Evolutionary conservation across 139 green algal genomes (phyloP), one percentile per base, ranked within the genome.

Genomic region (Haematococcus sp.): DNA sequence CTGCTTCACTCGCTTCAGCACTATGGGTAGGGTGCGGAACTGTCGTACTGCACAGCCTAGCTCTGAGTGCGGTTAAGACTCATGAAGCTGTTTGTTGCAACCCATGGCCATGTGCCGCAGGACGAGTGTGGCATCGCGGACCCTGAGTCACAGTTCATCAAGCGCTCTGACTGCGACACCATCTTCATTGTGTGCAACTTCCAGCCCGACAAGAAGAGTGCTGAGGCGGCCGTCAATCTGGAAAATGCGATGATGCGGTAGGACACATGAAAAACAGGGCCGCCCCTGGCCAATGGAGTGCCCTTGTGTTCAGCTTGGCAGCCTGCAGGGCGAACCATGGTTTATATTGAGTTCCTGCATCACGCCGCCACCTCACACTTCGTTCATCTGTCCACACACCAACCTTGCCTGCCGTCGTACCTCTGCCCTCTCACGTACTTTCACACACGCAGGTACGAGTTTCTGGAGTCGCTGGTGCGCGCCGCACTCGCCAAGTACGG

Each of bases 131-230:
- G 70, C n/a, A 89, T 94, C 71, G 78, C 85, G 3, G 90, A 94
- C 77, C 34, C 72, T 4, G 89, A 94, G 52, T 83, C 68, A 19
- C 77, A 83, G 55, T 84, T 79, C 46, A 78, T 87, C 76, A 93
- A 92, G 87, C 81, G 88, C 28, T 88, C 78, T 20, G 90, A 94
- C 76, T 92, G 87, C 76, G 90, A 94, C 84, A 94, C 90, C 27
- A 82, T 93, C 43, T 94, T 94, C 85, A 94, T 94, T 54, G 83
- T 93, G 1, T 87, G 85, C 79, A 94, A 93, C 81, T 94, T 91
- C 73, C 81, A 91, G 63, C 81, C 83, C 1, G 86, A 91, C 78
- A 91, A 92, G 79, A 89, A 86, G 78, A 88, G 78, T 56, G 56
- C 74, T 3, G 77, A 84, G 73, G 71, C 74, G 5, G 23, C 2